phyloP scores from a whole-genome alignment of 495 filamentous ascomycete species.

The Penicillium verhagenii region DNA sequence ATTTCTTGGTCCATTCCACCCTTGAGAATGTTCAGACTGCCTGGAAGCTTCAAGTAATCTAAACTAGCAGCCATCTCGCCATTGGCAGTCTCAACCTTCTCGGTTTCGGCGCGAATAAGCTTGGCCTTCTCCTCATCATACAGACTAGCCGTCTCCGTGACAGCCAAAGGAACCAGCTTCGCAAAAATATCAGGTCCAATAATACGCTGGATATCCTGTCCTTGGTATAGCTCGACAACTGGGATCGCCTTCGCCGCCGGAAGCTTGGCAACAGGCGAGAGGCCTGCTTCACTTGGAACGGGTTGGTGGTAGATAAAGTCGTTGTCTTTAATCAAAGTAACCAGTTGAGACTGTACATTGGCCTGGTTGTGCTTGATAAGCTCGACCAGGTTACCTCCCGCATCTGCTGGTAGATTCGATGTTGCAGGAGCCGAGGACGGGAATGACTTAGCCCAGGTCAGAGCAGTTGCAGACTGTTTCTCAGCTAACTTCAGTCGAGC shows the following conservation, averaged over 20 bases:
- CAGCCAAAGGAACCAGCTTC: constrained; percentile 92
- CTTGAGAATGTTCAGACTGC: constrained; percentile 86
- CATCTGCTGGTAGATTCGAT: constrained; percentile 81
- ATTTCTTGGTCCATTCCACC: constrained; percentile 90
- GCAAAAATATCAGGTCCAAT: constrained; percentile 97
- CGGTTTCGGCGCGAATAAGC: constrained; percentile 87
- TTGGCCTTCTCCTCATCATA: constrained; percentile 99
- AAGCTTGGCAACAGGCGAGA: constrained; percentile 82
- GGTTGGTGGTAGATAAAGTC: constrained; percentile 97
- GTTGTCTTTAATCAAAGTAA: constrained; percentile 82
- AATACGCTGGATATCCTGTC: constrained; percentile 94
- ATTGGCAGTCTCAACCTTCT: constrained; percentile 85
- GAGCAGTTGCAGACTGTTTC: constrained; percentile 68
- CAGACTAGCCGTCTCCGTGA: constrained; percentile 93
- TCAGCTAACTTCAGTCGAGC: constrained; percentile 82
- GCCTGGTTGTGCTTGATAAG: constrained; percentile 78
- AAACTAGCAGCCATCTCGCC: constrained; percentile 94
- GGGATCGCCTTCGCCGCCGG: constrained; percentile 98
- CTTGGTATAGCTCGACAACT: constrained; percentile 93
- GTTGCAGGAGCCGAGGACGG: constrained; percentile 74
- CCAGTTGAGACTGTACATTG: constrained; percentile 76
- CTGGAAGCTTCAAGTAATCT: constrained; percentile 89
- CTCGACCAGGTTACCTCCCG: constrained; percentile 68
- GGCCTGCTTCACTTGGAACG: constrained; percentile 77
- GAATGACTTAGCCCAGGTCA: constrained; percentile 73